Evolutionary conservation across 2,329 filamentous ascomycete genomes (phyloP).

Genomic region (Simplicillium sp.): DNA sequence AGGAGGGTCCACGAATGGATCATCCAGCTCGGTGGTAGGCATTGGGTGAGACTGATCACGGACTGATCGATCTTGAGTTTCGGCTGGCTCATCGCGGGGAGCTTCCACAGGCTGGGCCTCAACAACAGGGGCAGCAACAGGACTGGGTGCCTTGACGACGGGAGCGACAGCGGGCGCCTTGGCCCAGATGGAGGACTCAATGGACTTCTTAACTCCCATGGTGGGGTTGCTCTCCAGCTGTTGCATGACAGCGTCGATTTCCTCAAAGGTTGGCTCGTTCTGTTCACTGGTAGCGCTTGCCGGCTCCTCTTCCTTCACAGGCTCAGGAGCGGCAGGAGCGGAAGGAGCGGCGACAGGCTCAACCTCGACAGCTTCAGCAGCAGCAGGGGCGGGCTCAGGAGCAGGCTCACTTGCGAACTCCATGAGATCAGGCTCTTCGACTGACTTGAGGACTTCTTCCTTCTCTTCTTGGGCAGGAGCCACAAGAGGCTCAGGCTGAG

Average conservation of each 20-base stretch:
- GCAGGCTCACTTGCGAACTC: too few species aligned
- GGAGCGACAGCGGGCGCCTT: neutral
- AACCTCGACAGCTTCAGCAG: too few species aligned
- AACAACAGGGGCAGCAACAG: constrained; percentile 11
- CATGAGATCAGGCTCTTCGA: neutral
- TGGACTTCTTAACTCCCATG: constrained; percentile 60
- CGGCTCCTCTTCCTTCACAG: constrained; percentile 10
- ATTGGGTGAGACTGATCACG: constrained; percentile 34
- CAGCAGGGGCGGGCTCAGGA: too few species aligned
- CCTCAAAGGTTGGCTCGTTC: constrained; percentile 55
- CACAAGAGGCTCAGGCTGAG: neutral
- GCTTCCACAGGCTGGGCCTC: constrained; percentile 1
- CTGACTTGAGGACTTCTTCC: constrained; percentile 6
- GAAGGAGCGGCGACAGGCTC: constrained; percentile 4
- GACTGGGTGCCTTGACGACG: constrained; percentile 26
- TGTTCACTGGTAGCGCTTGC: constrained; percentile 17
- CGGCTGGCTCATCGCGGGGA: constrained; percentile 1
- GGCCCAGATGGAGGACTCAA: constrained; percentile 34
- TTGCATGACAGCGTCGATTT: constrained; percentile 89
- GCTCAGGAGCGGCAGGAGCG: constrained; percentile 7
- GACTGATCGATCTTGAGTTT: constrained; percentile 24
- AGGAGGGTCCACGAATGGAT: constrained; percentile 50
- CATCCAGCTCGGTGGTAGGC: constrained; percentile 47
- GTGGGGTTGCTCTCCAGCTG: constrained; percentile 67
- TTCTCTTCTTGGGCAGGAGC: constrained; percentile 11